Evolutionary conservation across 768 basidiomycete species (phyloP), one percentile per base, ranked within the genome.

Genomic region (Leccinum subgranulosum): DNA sequence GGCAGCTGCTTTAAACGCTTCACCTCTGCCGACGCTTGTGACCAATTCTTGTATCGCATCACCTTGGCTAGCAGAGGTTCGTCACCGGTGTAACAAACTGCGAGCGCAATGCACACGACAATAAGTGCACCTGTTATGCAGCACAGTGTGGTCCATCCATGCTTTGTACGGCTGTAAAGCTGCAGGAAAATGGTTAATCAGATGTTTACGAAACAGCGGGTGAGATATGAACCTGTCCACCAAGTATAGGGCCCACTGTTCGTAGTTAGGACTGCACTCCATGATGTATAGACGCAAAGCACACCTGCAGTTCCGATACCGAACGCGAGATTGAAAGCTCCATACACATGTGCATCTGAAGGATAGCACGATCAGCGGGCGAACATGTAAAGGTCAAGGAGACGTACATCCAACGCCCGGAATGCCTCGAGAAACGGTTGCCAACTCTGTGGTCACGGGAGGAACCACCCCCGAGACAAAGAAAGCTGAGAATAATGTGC

Each of bases 271-370:
- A 43, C 17, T 47, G 45, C 41, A 28, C 23, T 21, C 10, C 50
- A 39, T 39, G 17, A 25, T 27, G 51, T 34, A 49, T 14, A 36
- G 15, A 9, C 17, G 27, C 15, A 31, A 54, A 43, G 12, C 17
- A 73, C 61, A 88, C 88, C 65, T 48, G 82, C 73, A 33, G 84
- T 79, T 29, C 87, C 88, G 56, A 87, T 66, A 2, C 85, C 88
- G 59, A 84, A 89, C 3, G 82, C 83, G 11, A 90, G 65, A 71
- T 90, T 92, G 66, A 88, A 89, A 1, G 83, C 84, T 4, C 84
- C 88, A 63, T 88, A 91, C 3, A 87, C 78, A 64, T 90, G 88
- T 1, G 81, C 88, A 69, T 86, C 89, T 90, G 62, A 28, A 21
- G 25, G 19, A 48, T 51, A 17, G 27, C 10, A 28, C 14, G 43